Evolutionary conservation across 2,329 filamentous ascomycete genomes (phyloP).

Genomic region (Aureobasidium uvarum): DNA sequence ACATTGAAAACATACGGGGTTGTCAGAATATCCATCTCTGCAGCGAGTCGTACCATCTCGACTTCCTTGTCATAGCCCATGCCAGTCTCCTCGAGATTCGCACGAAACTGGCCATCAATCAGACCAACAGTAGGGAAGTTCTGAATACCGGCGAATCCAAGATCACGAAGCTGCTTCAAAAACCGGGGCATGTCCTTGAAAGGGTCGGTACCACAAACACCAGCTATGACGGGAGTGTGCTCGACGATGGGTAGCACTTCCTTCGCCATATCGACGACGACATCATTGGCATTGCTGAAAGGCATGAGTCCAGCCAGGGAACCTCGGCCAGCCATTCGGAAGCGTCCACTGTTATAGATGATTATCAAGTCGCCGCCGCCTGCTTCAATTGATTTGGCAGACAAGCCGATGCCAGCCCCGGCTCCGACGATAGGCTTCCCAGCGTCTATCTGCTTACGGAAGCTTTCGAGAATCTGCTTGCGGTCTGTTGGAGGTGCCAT

Average conservation of each 20-base stretch:
- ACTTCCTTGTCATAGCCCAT: constrained; percentile 69
- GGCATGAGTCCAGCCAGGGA: constrained; percentile 69
- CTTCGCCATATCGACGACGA: constrained; percentile 67
- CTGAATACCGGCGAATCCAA: constrained; percentile 68
- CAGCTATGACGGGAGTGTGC: constrained; percentile 64
- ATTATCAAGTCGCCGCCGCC: constrained; percentile 69
- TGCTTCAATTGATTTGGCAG: constrained; percentile 67
- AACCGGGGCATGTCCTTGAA: constrained; percentile 63
- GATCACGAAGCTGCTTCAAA: constrained; percentile 57
- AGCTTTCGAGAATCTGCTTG: constrained; percentile 54
- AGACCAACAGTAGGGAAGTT: constrained; percentile 73
- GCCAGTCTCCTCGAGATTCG: constrained; percentile 67
- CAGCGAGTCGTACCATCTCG: constrained; percentile 62
- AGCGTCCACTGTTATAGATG: constrained; percentile 70
- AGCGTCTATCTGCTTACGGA: constrained; percentile 55
- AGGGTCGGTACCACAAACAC: constrained; percentile 69
- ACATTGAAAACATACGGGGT: constrained; percentile 68
- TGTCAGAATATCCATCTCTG: constrained; percentile 60
- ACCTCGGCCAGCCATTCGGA: constrained; percentile 69
- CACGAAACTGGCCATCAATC: constrained; percentile 66
- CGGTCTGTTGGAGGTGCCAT: constrained; percentile 61
- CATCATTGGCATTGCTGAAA: constrained; percentile 67
- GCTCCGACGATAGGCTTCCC: constrained; percentile 65
- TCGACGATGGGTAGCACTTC: constrained; percentile 66
- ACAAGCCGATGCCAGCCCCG: constrained; percentile 67